Percentiles rank a stretch among this genome's conserved stretches.
These are phyloP conservation scores for Stereocaulon alpinum DNA, from an alignment of 495 filamentous ascomycete genomes.

Conservation along the genomic window DNA sequence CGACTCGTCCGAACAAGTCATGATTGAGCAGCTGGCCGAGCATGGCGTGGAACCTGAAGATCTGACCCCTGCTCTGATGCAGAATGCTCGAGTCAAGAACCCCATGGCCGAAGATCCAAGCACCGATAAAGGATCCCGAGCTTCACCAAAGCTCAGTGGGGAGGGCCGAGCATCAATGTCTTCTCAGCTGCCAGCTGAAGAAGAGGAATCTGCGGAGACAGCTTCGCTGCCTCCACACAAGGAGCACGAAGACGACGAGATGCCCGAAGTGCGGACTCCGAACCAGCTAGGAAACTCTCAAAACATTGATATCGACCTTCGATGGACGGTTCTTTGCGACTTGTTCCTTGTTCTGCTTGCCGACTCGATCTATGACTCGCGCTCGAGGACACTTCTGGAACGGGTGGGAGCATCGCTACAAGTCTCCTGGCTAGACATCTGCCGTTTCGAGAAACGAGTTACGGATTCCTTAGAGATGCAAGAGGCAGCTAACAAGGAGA, in stretches of 20 bases:
- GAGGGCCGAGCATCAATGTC: conserved; percentile 25
- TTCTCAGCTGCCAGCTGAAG: conserved; percentile 24
- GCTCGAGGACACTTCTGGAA: conserved; percentile 79
- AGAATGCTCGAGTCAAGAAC: conserved; percentile 88
- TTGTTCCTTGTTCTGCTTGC: conserved; percentile 89
- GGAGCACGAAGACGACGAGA: conserved; percentile 55
- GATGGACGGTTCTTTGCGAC: conserved; percentile 97
- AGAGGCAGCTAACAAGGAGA: conserved; percentile 81
- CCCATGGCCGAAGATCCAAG: conserved; percentile 53
- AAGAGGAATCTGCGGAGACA: conserved; percentile 26
- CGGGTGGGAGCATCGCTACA: conserved; percentile 67
- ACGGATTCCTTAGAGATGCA: conserved; percentile 98
- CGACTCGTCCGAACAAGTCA: conserved; percentile 78
- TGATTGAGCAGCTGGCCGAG: conserved; percentile 93
- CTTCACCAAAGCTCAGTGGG: conserved; percentile 27
- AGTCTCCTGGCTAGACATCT: conserved; percentile 86
- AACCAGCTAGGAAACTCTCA: conserved; percentile 68
- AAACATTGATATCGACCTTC: conserved; percentile 89
- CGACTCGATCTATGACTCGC: conserved; percentile 87
- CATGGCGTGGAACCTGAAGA: conserved; percentile 83
- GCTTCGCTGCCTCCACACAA: conserved; percentile 63
- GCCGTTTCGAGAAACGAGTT: conserved; percentile 92
- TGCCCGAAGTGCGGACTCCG: conserved; percentile 66
- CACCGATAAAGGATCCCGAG: conserved; percentile 20
- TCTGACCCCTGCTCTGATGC: conserved; percentile 77